Conservation (phyloP, 768 basidiomycete genomes). For the Candolleomyces efflorescens region DNA sequence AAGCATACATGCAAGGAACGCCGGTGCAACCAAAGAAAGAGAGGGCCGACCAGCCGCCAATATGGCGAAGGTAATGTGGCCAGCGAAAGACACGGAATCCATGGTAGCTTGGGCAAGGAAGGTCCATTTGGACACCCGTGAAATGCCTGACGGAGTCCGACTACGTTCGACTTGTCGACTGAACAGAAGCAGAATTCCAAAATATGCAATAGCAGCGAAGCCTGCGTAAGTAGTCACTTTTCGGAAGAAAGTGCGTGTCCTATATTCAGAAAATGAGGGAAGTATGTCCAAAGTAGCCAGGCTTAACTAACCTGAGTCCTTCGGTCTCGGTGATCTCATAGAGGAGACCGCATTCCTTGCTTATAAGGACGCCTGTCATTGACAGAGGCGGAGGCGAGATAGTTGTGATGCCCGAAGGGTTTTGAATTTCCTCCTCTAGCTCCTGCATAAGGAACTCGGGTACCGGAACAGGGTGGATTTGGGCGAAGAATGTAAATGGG, state of each 20-base stretch:
- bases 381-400: conserved; percentile 50
- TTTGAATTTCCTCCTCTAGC: conserved; percentile 68
- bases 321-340: conserved; percentile 61
- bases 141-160: conserved; percentile 73
- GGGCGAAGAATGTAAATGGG: conserved; percentile 62
- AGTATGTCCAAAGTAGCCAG: not conserved
- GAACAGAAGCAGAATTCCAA: conserved; percentile 61
- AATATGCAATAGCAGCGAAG: conserved; percentile 59
- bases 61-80: conserved; percentile 85
- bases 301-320: conserved; percentile 56
- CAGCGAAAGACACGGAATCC: conserved; percentile 83
- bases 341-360: conserved; percentile 76
- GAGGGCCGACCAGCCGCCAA: conserved; percentile 80
- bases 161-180: conserved; percentile 72
- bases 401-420: conserved; percentile 69
- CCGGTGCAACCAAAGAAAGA: conserved; percentile 76
- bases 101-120: conserved; percentile 76
- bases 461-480: conserved; percentile 53
- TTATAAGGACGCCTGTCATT: conserved; percentile 65
- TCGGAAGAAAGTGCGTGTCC: conserved; percentile 63
- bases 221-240: conserved; percentile 79
- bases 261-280: conserved; percentile 14
- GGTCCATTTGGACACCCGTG: conserved; percentile 78
- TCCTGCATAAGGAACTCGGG: conserved; percentile 58
- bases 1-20: conserved; percentile 75